These are phyloP conservation scores for Scedosporium apiospermum DNA, from an alignment of 2,329 filamentous ascomycete genomes.

Conservation along the genomic window DNA sequence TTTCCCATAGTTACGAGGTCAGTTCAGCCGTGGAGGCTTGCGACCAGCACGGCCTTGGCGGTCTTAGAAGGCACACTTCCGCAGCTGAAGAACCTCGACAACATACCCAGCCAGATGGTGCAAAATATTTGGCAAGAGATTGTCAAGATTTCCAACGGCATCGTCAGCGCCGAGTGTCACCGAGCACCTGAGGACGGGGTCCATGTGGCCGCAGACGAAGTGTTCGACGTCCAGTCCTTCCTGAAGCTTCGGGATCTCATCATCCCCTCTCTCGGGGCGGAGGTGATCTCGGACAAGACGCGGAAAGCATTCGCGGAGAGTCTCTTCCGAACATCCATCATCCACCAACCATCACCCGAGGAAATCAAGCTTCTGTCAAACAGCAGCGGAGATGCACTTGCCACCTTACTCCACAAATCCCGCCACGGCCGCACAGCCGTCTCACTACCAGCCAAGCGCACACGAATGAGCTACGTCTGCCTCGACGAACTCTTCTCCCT, in stretches of 20 bases:
- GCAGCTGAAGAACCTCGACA: constrained; percentile 40
- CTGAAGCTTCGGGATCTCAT: constrained; percentile 59
- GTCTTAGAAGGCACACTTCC: constrained; percentile 59
- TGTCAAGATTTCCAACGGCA: constrained; percentile 56
- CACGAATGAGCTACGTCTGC: constrained; percentile 69
- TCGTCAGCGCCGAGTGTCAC: constrained; percentile 55
- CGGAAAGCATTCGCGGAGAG: constrained; percentile 62
- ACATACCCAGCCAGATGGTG: constrained; percentile 33
- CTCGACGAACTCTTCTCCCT: constrained; percentile 70
- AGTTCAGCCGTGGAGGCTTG: constrained; percentile 67
- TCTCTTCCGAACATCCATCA: constrained; percentile 73
- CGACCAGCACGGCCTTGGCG: constrained; percentile 60
- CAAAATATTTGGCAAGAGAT: constrained; percentile 62
- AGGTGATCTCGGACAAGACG: constrained; percentile 54
- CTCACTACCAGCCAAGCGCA: constrained; percentile 53
- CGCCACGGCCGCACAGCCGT: constrained; percentile 66
- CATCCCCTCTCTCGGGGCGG: constrained; percentile 61
- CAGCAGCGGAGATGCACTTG: constrained; percentile 41
- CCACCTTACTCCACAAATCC: constrained; percentile 44
- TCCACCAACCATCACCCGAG: constrained; percentile 57
- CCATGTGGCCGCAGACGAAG: constrained; percentile 55
- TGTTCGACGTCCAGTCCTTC: constrained; percentile 74
- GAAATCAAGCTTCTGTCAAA: constrained; percentile 31
- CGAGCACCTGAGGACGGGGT: constrained; percentile 29
- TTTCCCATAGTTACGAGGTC: constrained; percentile 65